Conservation (phyloP, 139 green algal species). For the Penium margaritaceum region DNA sequence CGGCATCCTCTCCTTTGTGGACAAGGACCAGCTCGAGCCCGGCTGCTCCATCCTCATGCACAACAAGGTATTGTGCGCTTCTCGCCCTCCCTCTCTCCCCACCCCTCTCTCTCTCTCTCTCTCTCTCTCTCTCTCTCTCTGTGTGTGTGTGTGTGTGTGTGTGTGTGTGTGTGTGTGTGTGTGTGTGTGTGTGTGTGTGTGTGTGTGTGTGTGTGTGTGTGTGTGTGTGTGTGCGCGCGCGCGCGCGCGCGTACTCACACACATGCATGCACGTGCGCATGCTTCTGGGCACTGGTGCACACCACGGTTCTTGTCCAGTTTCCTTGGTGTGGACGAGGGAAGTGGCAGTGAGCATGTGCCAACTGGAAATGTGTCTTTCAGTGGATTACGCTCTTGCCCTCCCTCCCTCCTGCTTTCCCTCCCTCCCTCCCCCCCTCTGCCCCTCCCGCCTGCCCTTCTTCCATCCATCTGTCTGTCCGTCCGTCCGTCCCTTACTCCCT, state of each 20-base stretch:
- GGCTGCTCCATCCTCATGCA: constrained; percentile 92
- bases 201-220: background rate
- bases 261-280: background rate
- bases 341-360: background rate
- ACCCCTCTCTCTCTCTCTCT: constrained; percentile 6
- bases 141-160: background rate
- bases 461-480: background rate
- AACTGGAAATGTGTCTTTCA: background rate
- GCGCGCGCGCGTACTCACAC: too few species aligned
- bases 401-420: background rate
- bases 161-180: background rate
- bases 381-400: background rate
- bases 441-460: background rate
- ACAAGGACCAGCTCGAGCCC: constrained; percentile 97
- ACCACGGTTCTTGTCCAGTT: background rate
- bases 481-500: background rate
- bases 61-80: constrained; percentile 86
- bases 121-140: constrained; percentile 1
- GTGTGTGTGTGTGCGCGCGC: too few species aligned
- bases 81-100: background rate
- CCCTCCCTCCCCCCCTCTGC: background rate
- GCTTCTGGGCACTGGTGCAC: background rate
- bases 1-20: constrained; percentile 92
- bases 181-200: background rate
- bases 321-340: background rate